A percentile compares a stretch with the other conserved stretches of the same genome.
These are phyloP conservation scores for Urtica urens DNA, from an alignment of 306 rosid species.

Conservation along the genomic window DNA sequence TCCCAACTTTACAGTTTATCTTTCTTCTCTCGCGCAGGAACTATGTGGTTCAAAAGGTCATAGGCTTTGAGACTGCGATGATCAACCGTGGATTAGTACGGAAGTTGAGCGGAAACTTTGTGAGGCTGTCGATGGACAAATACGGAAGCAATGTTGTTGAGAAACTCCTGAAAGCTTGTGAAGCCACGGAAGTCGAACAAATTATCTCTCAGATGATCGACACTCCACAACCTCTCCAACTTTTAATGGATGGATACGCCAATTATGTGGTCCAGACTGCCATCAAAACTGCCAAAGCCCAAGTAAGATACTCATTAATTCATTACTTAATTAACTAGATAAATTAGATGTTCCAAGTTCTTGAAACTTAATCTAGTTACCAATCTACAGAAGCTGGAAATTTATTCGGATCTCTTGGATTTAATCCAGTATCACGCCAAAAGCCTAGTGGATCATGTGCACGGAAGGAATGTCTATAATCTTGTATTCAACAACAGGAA, in stretches of 20 bases:
- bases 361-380: no score
- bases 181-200: neutral
- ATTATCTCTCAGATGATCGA: constrained; percentile 20
- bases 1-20: no score
- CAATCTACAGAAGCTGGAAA: no score
- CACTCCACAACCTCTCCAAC: neutral
- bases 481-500: no score
- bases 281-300: constrained; percentile 3
- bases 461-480: no score
- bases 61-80: neutral
- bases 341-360: no score
- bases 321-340: no score
- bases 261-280: constrained; percentile 41
- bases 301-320: constrained; percentile 20
- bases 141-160: constrained; percentile 41
- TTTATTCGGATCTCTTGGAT: no score
- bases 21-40: constrained; percentile 20
- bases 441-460: no score
- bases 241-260: constrained; percentile 26
- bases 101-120: neutral
- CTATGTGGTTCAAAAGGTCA: constrained; percentile 29
- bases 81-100: neutral
- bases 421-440: no score
- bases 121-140: constrained; percentile 25
- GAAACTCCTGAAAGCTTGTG: constrained; percentile 3